These are phyloP conservation scores for Syncephalis fuscata DNA, from an alignment of 371 early-diverging fungal genomes.

Conservation along the genomic window DNA sequence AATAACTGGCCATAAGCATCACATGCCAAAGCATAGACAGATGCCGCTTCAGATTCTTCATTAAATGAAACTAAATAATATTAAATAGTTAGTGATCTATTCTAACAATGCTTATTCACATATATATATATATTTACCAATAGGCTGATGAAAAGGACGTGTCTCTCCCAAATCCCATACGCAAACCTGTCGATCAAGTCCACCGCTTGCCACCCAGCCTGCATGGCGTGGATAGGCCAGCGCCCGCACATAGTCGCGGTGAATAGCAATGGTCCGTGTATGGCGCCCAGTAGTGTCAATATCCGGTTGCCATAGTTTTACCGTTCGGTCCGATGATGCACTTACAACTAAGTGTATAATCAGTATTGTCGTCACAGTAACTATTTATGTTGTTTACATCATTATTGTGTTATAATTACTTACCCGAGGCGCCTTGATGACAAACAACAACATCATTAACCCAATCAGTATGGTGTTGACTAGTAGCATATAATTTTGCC, in stretches of 20 bases:
- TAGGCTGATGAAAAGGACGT: constrained; percentile 9
- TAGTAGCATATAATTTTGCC: constrained; percentile 15
- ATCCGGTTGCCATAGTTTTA: constrained; percentile 64
- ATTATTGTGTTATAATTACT: neutral
- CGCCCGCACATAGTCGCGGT: constrained; percentile 72
- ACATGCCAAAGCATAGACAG: constrained; percentile 60
- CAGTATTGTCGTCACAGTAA: neutral
- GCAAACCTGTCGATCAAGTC: constrained; percentile 74
- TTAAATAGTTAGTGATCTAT: too few species aligned
- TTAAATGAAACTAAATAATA: constrained; percentile 18
- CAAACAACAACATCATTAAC: constrained; percentile 81
- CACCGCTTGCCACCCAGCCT: constrained; percentile 81
- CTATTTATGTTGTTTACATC: neutral
- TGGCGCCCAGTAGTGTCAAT: constrained; percentile 18
- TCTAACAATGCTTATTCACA: too few species aligned
- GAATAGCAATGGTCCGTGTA: constrained; percentile 54
- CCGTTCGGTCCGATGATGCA: constrained; percentile 83
- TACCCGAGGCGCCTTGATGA: constrained; percentile 17
- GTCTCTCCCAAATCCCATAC: constrained; percentile 78
- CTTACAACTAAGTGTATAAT: constrained; percentile 60
- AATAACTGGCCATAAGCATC: constrained; percentile 49
- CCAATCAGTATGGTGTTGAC: constrained; percentile 88
- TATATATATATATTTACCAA: too few species aligned
- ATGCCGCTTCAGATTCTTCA: constrained; percentile 35
- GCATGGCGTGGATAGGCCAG: constrained; percentile 46